Conservation (phyloP, 2,329 filamentous ascomycete species). For the Daldinia sp. region DNA sequence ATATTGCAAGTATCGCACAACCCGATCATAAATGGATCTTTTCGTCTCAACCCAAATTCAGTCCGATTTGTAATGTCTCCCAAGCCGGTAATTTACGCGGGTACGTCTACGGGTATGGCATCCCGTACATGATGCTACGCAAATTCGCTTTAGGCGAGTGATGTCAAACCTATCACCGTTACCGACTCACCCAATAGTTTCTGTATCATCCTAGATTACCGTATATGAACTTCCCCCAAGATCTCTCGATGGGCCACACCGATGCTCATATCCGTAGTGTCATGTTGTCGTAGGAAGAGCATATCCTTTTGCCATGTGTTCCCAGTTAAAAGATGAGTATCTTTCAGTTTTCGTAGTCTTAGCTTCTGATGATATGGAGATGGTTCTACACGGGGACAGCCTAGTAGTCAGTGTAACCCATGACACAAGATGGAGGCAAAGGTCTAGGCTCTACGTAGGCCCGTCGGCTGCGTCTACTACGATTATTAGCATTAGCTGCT, state of each 20-base stretch:
- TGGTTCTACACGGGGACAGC: neutral
- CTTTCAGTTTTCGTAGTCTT: neutral
- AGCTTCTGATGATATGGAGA: neutral
- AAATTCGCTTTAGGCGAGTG: conserved; percentile 36
- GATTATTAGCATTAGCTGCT: conserved; percentile 17
- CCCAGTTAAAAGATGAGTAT: neutral
- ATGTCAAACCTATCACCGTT: conserved; percentile 37
- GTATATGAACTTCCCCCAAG: neutral
- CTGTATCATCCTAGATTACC: conserved; percentile 18
- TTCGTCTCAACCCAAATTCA: conserved; percentile 18
- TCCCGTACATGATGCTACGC: conserved; percentile 31
- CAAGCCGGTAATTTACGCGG: conserved; percentile 16
- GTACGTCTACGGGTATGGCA: conserved; percentile 20
- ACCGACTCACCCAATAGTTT: conserved; percentile 16
- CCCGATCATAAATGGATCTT: conserved; percentile 19
- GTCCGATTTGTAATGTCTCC: conserved; percentile 18
- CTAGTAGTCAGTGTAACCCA: conserved; percentile 6
- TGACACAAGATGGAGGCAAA: conserved; percentile 28
- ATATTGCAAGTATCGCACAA: conserved; percentile 29
- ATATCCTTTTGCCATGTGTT: conserved; percentile 1
- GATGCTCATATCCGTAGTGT: conserved; percentile 4
- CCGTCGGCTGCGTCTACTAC: conserved; percentile 14
- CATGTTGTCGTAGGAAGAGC: conserved; percentile 5
- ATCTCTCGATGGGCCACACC: neutral
- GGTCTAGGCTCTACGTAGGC: conserved; percentile 32